Percentiles rank a stretch among this genome's conserved stretches.
phyloP scores from a whole-genome alignment of 352 stramenopile genomes.

The Phytopythium oedochilum region DNA sequence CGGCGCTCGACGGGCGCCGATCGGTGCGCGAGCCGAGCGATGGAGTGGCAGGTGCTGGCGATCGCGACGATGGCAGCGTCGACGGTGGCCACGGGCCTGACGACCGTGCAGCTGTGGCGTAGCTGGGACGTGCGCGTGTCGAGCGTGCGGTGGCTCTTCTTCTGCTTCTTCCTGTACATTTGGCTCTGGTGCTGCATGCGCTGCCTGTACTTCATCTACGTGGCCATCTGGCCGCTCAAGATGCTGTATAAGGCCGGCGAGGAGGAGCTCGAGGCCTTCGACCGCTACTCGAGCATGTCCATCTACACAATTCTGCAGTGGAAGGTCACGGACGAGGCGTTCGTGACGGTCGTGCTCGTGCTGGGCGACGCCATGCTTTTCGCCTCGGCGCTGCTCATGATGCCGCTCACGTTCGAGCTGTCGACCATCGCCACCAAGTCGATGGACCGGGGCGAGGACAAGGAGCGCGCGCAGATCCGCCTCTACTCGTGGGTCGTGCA shows the following conservation, averaged over 20 bases:
- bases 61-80: constrained; percentile 27
- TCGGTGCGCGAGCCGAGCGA: no score
- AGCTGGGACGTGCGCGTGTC: constrained; percentile 45
- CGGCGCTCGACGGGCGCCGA: no score
- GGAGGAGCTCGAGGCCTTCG: constrained; percentile 19
- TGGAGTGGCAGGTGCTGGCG: constrained; percentile 30
- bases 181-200: constrained; percentile 33
- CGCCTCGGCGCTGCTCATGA: constrained; percentile 41
- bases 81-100: constrained; percentile 31
- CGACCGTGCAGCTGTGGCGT: constrained; percentile 31
- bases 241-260: constrained; percentile 10
- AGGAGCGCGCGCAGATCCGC: constrained; percentile 35
- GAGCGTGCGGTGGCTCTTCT: constrained; percentile 61
- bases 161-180: constrained; percentile 49
- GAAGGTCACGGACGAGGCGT: constrained; percentile 21
- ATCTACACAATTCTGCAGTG: constrained; percentile 38
- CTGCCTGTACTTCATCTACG: constrained; percentile 38
- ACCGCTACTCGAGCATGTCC: constrained; percentile 33
- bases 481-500: constrained; percentile 25
- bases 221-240: constrained; percentile 21
- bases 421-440: constrained; percentile 43
- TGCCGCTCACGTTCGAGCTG: constrained; percentile 39
- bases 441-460: constrained; percentile 40
- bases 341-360: constrained; percentile 25
- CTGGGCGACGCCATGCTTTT: constrained; percentile 37